Evolutionary conservation across 2,329 filamentous ascomycete species (phyloP).

Genomic region (Trichoderma semiorbis): DNA sequence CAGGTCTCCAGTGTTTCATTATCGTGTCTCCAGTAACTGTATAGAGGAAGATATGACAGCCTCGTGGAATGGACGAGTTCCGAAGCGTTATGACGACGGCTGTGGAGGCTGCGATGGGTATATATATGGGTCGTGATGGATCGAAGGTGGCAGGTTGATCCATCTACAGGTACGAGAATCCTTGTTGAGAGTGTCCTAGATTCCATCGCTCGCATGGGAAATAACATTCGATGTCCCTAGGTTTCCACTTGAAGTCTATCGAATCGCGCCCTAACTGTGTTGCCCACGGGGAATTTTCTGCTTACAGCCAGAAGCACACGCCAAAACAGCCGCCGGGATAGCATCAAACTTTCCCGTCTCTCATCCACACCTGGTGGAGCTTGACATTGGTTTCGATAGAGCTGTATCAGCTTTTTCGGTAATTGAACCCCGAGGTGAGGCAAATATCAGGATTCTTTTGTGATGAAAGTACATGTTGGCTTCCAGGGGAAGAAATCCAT

Average conservation of each 20-base stretch:
- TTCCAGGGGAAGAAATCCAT: not conserved
- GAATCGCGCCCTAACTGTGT: not conserved
- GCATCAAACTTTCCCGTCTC: not conserved
- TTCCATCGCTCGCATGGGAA: not conserved
- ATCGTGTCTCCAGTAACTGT: slow-evolving; percentile 25
- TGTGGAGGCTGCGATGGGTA: slow-evolving; percentile 5
- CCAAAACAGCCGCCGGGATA: not conserved
- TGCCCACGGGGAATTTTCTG: not conserved
- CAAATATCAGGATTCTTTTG: not conserved
- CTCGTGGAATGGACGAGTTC: slow-evolving; percentile 1
- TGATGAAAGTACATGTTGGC: not conserved
- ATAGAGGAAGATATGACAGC: not conserved
- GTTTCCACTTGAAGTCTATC: not conserved
- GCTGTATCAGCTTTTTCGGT: not conserved
- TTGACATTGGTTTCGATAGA: not conserved
- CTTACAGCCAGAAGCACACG: not conserved
- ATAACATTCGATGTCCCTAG: not conserved
- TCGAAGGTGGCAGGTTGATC: not conserved
- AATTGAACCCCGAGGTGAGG: not conserved
- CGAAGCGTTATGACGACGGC: slow-evolving; percentile 12
- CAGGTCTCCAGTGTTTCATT: slow-evolving; percentile 28
- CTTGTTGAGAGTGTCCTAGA: not conserved
- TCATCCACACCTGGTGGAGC: not conserved
- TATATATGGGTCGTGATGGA: not conserved
- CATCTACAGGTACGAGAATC: not conserved